Conservation (phyloP, 2,329 filamentous ascomycete species). For the Fusarium praegraminearum region DNA sequence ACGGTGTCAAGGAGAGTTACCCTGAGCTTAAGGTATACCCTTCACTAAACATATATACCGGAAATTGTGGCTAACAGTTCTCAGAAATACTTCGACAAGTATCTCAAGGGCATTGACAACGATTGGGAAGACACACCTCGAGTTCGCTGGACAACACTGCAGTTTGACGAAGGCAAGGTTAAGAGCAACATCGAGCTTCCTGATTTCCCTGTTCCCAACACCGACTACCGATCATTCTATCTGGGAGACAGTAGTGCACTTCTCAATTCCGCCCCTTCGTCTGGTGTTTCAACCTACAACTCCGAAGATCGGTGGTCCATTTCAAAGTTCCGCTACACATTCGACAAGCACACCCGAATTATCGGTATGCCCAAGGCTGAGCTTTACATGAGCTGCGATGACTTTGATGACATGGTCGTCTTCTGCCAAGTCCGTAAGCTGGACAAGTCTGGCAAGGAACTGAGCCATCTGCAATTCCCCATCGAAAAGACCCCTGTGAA, state of each 20-base stretch:
- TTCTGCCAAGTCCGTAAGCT: slow-evolving; percentile 24
- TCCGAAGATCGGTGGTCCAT: slow-evolving; percentile 36
- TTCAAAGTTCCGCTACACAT: slow-evolving; percentile 31
- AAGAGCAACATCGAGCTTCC: slow-evolving; percentile 30
- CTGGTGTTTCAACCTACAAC: slow-evolving; percentile 7
- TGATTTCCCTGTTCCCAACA: slow-evolving; percentile 28
- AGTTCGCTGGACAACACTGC: slow-evolving; percentile 37
- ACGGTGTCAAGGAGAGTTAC: slow-evolving; percentile 23
- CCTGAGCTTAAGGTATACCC: slow-evolving; percentile 19
- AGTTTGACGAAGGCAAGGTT: slow-evolving; percentile 39
- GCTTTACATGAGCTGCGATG: slow-evolving; percentile 37
- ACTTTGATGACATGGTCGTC: slow-evolving; percentile 18
- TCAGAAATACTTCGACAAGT: slow-evolving; percentile 40
- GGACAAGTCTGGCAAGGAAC: slow-evolving; percentile 15
- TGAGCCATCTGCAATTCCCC: slow-evolving; percentile 22
- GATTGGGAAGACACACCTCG: slow-evolving; percentile 41
- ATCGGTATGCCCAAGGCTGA: slow-evolving; percentile 33
- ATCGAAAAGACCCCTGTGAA: slow-evolving; percentile 20
- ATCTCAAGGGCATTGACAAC: slow-evolving; percentile 36
- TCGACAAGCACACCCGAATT: slow-evolving; percentile 21
- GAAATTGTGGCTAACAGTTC: no score
- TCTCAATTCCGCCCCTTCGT: background rate
- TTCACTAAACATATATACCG: no score
- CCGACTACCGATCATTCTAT: slow-evolving; percentile 19
- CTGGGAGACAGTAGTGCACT: slow-evolving; percentile 8